phyloP scores from a whole-genome alignment of 495 filamentous ascomycete species.

The Penicillium daleae region DNA sequence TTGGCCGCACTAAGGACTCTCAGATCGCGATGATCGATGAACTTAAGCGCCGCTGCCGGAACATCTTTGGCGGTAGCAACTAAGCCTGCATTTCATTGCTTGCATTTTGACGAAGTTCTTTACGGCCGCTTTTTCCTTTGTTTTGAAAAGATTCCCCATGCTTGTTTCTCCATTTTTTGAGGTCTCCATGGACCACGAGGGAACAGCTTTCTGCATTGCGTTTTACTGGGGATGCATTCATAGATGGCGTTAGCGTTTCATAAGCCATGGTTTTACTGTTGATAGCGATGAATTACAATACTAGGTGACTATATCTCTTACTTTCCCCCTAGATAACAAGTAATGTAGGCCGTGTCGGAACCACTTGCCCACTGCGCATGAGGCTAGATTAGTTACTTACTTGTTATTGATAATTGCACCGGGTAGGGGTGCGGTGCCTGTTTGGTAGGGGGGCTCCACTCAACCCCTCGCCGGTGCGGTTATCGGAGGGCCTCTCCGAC shows the following conservation, averaged over 20 bases:
- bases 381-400: not conserved
- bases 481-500: constrained; percentile 14
- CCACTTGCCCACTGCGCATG: constrained; percentile 10
- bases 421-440: not conserved
- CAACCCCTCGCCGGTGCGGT: constrained; percentile 8
- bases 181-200: not conserved
- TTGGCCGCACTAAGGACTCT: constrained; percentile 74
- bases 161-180: constrained; percentile 7
- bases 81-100: constrained; percentile 15
- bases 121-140: constrained; percentile 7
- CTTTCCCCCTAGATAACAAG: not conserved
- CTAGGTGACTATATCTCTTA: not conserved
- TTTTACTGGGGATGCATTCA: constrained; percentile 29
- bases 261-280: constrained; percentile 18
- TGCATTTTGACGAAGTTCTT: not conserved
- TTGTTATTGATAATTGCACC: constrained; percentile 4
- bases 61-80: constrained; percentile 39
- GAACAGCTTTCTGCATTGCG: constrained; percentile 19
- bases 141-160: constrained; percentile 1
- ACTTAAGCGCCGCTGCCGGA: constrained; percentile 64
- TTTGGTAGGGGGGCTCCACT: not conserved
- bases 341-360: constrained; percentile 1
- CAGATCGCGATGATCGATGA: constrained; percentile 74
- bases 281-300: constrained; percentile 25
- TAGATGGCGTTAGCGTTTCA: constrained; percentile 35